Percentiles rank a stretch among this genome's conserved stretches.
Conservation (phyloP, 495 filamentous ascomycete genomes). For the Neurospora sublineolata region DNA sequence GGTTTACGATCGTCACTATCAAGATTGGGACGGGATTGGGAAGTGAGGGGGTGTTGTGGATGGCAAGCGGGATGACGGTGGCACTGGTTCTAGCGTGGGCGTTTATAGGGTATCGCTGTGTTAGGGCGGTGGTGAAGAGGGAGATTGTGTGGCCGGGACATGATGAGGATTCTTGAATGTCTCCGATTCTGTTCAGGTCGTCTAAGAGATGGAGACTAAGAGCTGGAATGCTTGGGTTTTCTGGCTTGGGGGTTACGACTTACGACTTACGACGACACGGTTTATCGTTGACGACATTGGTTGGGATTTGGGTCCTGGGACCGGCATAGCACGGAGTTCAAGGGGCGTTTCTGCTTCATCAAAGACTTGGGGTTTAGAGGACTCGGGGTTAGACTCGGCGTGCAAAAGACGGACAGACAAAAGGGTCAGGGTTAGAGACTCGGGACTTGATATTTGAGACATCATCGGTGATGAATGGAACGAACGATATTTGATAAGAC, state of each 20-base stretch:
- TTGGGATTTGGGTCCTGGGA: not conserved
- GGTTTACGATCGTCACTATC: conserved; percentile 40
- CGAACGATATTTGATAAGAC: not conserved
- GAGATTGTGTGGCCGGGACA: conserved; percentile 53
- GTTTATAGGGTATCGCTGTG: conserved; percentile 42
- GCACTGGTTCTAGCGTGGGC: conserved; percentile 45
- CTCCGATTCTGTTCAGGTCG: not conserved
- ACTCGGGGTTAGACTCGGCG: not conserved
- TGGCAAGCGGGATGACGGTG: conserved; percentile 42
- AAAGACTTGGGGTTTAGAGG: not conserved
- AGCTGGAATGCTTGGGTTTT: not conserved
- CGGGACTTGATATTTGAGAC: not conserved
- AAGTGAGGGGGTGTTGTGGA: conserved; percentile 32
- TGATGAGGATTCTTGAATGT: conserved; percentile 49
- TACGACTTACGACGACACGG: not conserved
- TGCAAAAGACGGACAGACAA: not conserved
- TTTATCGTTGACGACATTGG: not conserved
- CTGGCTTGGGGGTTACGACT: not conserved
- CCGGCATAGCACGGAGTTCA: not conserved
- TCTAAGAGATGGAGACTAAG: not conserved
- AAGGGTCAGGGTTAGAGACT: not conserved
- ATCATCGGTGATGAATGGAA: too few species aligned
- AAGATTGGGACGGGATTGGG: conserved; percentile 31
- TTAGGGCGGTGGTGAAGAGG: conserved; percentile 39
- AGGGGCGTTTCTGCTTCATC: not conserved